Conservation (phyloP, 805 yeast genomes). For the Candida ortonii region DNA sequence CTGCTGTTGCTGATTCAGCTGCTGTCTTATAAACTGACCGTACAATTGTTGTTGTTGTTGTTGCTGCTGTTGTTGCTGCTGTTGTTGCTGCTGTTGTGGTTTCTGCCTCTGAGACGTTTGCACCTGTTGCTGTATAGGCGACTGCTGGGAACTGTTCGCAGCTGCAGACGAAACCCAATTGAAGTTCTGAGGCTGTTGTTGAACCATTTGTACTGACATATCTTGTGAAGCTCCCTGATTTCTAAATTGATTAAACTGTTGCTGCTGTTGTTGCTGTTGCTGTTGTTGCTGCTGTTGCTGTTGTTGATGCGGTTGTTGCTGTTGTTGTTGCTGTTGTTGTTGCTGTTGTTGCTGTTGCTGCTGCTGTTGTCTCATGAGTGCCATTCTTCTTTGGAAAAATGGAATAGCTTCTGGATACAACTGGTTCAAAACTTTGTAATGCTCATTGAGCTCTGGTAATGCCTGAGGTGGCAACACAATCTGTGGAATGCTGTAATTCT, state of each 20-base stretch:
- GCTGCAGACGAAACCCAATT: slow-evolving; percentile 12
- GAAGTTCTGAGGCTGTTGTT: slow-evolving; percentile 12
- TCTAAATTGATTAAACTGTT: slow-evolving; percentile 17
- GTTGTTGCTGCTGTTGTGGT: slow-evolving; percentile 8
- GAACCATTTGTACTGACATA: slow-evolving; percentile 9
- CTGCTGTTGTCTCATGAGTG: slow-evolving; percentile 27
- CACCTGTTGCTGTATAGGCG: slow-evolving; percentile 1
- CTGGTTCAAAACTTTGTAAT: slow-evolving; percentile 38
- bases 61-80: slow-evolving; percentile 27
- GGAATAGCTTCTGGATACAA: slow-evolving; percentile 51
- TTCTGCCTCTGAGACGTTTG: slow-evolving; percentile 3
- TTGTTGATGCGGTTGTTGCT: slow-evolving; percentile 7
- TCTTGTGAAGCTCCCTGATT: slow-evolving; percentile 14
- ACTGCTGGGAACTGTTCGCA: neutral
- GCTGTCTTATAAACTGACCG: slow-evolving; percentile 19
- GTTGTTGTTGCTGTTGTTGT: slow-evolving; percentile 6
- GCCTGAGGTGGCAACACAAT: slow-evolving; percentile 54
- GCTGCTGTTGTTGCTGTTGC: slow-evolving; percentile 10
- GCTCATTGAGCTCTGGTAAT: slow-evolving; percentile 49
- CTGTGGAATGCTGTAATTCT: slow-evolving; percentile 39
- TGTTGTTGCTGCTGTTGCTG: slow-evolving; percentile 8
- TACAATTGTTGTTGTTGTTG: slow-evolving; percentile 27
- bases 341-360: slow-evolving; percentile 17
- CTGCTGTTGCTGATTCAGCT: slow-evolving; percentile 23
- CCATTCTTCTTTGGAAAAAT: slow-evolving; percentile 28